These are phyloP conservation scores for Dendrothele bispora DNA, from an alignment of 768 basidiomycete species.

Conservation along the genomic window DNA sequence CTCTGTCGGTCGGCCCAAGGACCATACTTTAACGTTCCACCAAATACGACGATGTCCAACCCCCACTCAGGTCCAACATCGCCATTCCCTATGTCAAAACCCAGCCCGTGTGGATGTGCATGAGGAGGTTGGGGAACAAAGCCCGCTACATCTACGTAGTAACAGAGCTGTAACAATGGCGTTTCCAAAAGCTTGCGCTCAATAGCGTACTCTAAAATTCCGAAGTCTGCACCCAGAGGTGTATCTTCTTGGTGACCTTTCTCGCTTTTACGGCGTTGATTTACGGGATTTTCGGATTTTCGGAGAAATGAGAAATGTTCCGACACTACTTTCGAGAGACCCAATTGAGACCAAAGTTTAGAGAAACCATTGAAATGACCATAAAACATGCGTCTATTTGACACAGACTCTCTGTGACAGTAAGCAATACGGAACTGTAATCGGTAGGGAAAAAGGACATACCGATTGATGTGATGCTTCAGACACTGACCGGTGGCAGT, in stretches of 20 bases:
- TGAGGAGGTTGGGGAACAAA: conserved; percentile 52
- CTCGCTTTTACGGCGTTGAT: conserved; percentile 11
- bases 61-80: conserved; percentile 93
- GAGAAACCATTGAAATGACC: conserved; percentile 38
- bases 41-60: conserved; percentile 76
- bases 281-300: too few relatives aligned
- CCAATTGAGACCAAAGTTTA: conserved; percentile 57
- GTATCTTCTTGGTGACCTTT: conserved; percentile 52
- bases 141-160: conserved; percentile 86
- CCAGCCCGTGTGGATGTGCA: conserved; percentile 34
- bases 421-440: background rate
- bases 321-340: too few relatives aligned
- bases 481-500: conserved; percentile 61
- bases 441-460: conserved; percentile 15
- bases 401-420: conserved; percentile 19
- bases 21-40: conserved; percentile 80
- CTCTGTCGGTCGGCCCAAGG: conserved; percentile 97
- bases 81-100: conserved; percentile 80
- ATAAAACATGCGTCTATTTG: conserved; percentile 32
- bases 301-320: too few relatives aligned
- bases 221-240: conserved; percentile 54
- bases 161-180: conserved; percentile 73
- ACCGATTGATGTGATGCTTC: conserved; percentile 55
- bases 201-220: conserved; percentile 79
- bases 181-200: conserved; percentile 83